phyloP scores from a whole-genome alignment of 495 filamentous ascomycete species.

The Aspergillus coremiiformis region DNA sequence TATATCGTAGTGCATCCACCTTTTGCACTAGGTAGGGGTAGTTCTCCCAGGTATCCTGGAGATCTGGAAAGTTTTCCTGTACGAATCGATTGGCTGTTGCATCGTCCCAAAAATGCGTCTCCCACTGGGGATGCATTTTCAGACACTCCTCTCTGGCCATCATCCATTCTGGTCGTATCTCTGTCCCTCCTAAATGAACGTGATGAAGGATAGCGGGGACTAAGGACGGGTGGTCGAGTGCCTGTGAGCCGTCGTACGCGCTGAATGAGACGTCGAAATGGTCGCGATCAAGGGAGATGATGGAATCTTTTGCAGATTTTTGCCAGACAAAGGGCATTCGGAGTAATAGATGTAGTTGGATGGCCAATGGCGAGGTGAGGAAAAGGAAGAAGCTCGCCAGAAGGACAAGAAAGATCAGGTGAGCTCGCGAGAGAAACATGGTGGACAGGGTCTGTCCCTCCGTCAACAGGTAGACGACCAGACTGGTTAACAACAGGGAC shows the following conservation, averaged over 20 bases:
- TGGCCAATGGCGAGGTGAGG: background rate
- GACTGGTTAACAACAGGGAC: background rate
- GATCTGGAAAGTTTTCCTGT: background rate
- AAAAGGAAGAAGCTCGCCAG: background rate
- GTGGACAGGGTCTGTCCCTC: background rate
- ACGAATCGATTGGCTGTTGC: constrained; percentile 2
- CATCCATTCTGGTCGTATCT: background rate
- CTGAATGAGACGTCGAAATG: constrained; percentile 5
- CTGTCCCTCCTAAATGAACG: background rate
- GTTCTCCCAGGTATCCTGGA: constrained; percentile 1
- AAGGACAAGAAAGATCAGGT: background rate
- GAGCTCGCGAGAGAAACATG: background rate
- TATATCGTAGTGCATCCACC: constrained; percentile 9
- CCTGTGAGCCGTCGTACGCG: constrained; percentile 1
- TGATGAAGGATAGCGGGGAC: constrained; percentile 5
- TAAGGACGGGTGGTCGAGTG: background rate
- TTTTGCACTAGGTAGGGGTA: constrained; percentile 8
- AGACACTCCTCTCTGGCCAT: constrained; percentile 1
- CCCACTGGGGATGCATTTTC: constrained; percentile 2
- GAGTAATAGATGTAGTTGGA: constrained; percentile 2
- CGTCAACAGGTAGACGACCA: background rate
- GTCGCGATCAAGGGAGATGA: constrained; percentile 3
- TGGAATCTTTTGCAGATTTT: background rate
- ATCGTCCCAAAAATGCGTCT: constrained; percentile 2
- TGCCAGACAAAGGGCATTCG: constrained; percentile 6